Conservation (phyloP, 805 yeast species). For the Maudiozyma saulgeensis region DNA sequence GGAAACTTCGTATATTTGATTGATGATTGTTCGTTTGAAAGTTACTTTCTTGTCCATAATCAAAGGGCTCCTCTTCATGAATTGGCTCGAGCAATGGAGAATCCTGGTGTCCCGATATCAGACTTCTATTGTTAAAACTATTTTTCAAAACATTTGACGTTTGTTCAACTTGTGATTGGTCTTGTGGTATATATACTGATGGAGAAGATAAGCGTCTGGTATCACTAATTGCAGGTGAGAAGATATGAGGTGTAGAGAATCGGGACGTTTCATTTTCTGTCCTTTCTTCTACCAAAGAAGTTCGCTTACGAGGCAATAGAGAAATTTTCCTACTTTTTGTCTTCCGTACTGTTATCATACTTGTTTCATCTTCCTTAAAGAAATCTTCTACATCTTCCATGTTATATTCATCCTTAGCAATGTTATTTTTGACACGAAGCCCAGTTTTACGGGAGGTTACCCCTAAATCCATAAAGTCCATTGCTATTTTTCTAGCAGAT, state of each 20-base stretch:
- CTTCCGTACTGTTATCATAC: slow-evolving; percentile 6
- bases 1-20: background rate
- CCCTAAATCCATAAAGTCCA: slow-evolving; percentile 44
- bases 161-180: background rate
- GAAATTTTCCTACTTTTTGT: slow-evolving; percentile 17
- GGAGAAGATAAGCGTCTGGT: slow-evolving; percentile 1
- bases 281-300: background rate
- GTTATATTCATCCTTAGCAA: slow-evolving; percentile 12
- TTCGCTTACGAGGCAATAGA: slow-evolving; percentile 4
- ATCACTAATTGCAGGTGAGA: slow-evolving; percentile 5
- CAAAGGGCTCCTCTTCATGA: background rate
- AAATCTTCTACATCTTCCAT: slow-evolving; percentile 45
- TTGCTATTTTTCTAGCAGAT: slow-evolving; percentile 4
- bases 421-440: slow-evolving; percentile 9
- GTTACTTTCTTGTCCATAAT: background rate
- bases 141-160: background rate
- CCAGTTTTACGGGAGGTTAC: slow-evolving; percentile 59
- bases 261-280: background rate
- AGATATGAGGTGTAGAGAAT: slow-evolving; percentile 8
- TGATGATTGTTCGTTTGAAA: background rate
- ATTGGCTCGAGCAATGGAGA: background rate
- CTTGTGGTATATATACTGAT: no score
- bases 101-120: background rate
- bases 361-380: slow-evolving; percentile 43
- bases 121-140: background rate